Base-by-base conservation (phyloP, 129 eudicot genomes). In the Centrapalus pauciflorus region DNA sequence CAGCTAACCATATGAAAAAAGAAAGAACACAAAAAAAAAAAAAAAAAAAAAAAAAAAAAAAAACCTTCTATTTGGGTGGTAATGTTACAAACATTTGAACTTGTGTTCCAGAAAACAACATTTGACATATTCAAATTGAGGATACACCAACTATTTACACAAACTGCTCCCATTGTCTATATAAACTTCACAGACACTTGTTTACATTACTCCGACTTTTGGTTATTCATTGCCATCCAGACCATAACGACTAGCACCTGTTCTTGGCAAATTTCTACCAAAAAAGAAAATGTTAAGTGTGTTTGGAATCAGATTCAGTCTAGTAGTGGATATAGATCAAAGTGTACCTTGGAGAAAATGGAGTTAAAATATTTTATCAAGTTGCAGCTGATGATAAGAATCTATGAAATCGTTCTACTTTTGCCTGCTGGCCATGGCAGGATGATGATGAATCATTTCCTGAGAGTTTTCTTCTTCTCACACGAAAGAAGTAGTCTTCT, bases 401-500 rank as follows among this genome's bases (percentile, higher is more conserved):
- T 71, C 72, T 77, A 76, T 80, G 87, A 67, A 88, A 93, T 21
- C 70, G 80, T 63, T 84, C 70, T 43, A 86, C 77, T 61, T 76
- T 82, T 56, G 81, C 69, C 46, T 64, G 80, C 46, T 64, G 80
- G 29, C 26, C 7, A 12, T 26, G 49, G 50, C 61, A 25, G 0
- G 82, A 71, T 19, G 79, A 38, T 23, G 77, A 23, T 49, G 62
- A 52, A 54, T 41, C 19, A 46, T 56, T 61, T 10, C 28, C 64
- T 35, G 79, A 24, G 5, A 40, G 7, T 10, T 71, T 79, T 66
- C 78, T 58, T 66, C 81, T 78, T 78, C 83, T 80, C 77, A 66
- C 58, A 25, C 95, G 90, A 55, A 45, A 70, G 23, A 87, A 82
- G 65, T 73, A 86, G 79, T 93, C 98, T 80, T 88, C 98, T 16